Base-by-base conservation (phyloP, 176 grass and related monocot species). In the Eragrostis nindensis region DNA sequence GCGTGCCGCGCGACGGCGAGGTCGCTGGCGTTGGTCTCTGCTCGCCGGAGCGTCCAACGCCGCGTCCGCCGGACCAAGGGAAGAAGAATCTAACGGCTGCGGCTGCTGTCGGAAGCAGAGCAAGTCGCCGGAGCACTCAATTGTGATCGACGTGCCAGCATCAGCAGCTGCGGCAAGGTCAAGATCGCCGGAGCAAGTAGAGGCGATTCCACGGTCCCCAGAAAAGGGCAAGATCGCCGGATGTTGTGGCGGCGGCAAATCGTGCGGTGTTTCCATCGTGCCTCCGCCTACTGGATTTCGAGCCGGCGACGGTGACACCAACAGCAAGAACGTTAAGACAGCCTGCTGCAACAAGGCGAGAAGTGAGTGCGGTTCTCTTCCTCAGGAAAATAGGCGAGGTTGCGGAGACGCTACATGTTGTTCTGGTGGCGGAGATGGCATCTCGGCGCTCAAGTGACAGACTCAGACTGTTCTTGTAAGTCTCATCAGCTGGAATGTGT, bases 1-100 rank as follows among this genome's bases (percentile, higher is more conserved):
- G 1, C 67, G 17, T 88, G 86, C 74, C 61, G 67, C 48, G 74
- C 59, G 1, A 57, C 75, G 29, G 59, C 50, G 17, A 88, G 54
- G 68, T 73, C 86, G 3, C 50, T 73, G 18, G 50, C 54, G 3
- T 74, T 56, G 68, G 62, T 53, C 45, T 6, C 72, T 68, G 24
- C 67, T 22, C 38, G 40, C 30, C 17, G 39, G 29, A n/a, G 48
- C 68, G 4, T 4, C 70, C 2, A 46, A 56, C 9, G 2, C 76
- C 6, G 19, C 48, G 17, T 5, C 60, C 2, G 9, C 26, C 21
- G 24, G 36, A 13, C 16, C 15, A 12, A 16, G n/a, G 32, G 32
- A 36, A 1, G 80, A 65, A 8, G 19, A 30, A 17, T 22, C 25
- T 8, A 71, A 65, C 5, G 57, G 19, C 11, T 22, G 60, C 12